A percentile compares a stretch with the other conserved stretches of the same genome.
Conservation (phyloP, 768 basidiomycete genomes). For the Amanita rimosa region DNA sequence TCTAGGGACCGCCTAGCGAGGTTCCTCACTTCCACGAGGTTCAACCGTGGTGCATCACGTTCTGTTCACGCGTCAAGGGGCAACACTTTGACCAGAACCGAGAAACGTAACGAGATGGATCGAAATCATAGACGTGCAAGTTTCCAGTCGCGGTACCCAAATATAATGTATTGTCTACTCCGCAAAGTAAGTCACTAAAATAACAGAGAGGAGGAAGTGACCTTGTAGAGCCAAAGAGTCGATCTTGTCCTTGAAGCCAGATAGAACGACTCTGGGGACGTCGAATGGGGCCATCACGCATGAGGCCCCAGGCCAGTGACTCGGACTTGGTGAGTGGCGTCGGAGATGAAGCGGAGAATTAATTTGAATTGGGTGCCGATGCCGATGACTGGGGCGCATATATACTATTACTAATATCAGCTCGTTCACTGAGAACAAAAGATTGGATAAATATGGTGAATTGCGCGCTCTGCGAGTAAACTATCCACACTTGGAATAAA, state of each 20-base stretch:
- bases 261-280: conserved; percentile 16
- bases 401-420: too few relatives aligned
- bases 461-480: too few relatives aligned
- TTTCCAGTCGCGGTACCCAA: conserved; percentile 49
- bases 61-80: conserved; percentile 10
- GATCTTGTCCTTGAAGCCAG: conserved; percentile 34
- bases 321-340: background rate
- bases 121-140: conserved; percentile 39
- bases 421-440: background rate
- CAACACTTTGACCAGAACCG: background rate
- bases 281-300: conserved; percentile 21
- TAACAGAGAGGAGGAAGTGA: conserved; percentile 9
- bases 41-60: conserved; percentile 21
- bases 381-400: background rate
- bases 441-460: too few relatives aligned
- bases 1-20: conserved; percentile 69
- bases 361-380: too few relatives aligned
- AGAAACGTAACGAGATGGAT: conserved; percentile 25
- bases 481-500: too few relatives aligned
- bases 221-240: conserved; percentile 34
- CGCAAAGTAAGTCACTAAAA: too few relatives aligned
- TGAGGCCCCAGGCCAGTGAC: background rate
- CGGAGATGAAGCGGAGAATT: background rate
- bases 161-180: conserved; percentile 54
- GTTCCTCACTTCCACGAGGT: conserved; percentile 49